Base-by-base conservation (phyloP, 139 green algal genomes). In the Bryopsis sp. region DNA sequence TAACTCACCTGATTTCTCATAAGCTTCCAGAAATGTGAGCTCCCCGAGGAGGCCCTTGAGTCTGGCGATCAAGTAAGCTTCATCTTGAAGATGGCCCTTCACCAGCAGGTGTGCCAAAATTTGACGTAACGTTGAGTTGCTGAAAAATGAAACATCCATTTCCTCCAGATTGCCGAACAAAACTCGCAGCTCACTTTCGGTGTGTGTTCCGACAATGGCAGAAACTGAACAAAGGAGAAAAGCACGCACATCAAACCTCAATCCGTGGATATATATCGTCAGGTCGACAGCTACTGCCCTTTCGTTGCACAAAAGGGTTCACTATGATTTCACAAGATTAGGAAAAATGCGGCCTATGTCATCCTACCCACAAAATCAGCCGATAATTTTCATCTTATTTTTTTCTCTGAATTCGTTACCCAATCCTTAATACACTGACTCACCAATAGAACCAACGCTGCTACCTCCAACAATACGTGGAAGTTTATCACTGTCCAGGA, bases 21-120 rank as follows among this genome's bases (percentile, higher is more conserved):
- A 97, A 3, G 90, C 90, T 66, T 96, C 80, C 69, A 92, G 75
- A 76, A 96, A 96, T n/a, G 90, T 97, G 37, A 84, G 64, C 70
- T 95, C 87, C 2, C 88, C 90, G 36, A 96, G 75, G 39, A 96
- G 75, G 46, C 67, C 32, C 11, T 86, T 73, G 71, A 96, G 80
- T 67, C 85, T 85, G 64, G 63, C 33, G 26, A 19, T 61, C 5
- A 67, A 47, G 39, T 64, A 32, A 47, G 57, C 38, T 15, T 39
- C 58, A 62, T 66, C 78, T 35, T 87, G 84, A 70, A 87, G 74
- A 34, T 69, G 76, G 31, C 86, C 89, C 60, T 89, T 89, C 48
- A 83, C 70, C 54, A 92, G 74, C 43, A 88, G 75, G 39, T 88
- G 82, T 15, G 67, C 64, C 58, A 91, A 39, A 59, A 92, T 78